Percentiles rank a stretch among this genome's conserved stretches.
These are phyloP conservation scores for Epichloe baconii DNA, from an alignment of 2,329 filamentous ascomycete species.

Conservation along the genomic window DNA sequence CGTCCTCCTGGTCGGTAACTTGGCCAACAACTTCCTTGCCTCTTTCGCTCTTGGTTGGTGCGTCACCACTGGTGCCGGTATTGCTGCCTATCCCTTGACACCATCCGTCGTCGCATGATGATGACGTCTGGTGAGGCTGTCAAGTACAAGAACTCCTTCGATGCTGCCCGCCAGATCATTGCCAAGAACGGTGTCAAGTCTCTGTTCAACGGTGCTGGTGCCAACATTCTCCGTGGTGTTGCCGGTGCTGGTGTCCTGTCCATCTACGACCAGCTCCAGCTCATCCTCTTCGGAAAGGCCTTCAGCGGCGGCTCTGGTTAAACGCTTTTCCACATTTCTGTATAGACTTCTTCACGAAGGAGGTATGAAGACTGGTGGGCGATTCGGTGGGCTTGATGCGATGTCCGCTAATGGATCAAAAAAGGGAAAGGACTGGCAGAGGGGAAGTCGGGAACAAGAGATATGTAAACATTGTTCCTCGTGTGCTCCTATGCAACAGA, in stretches of 20 bases:
- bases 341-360: conserved; percentile 26
- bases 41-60: conserved; percentile 97
- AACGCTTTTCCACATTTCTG: conserved; percentile 25
- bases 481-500: conserved; percentile 25
- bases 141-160: conserved; percentile 97
- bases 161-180: conserved; percentile 92
- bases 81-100: conserved; percentile 99
- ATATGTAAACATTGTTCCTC: conserved; percentile 16
- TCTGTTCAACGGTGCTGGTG: conserved; percentile 99
- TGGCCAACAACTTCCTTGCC: conserved; percentile 98
- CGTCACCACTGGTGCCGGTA: conserved; percentile 99
- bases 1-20: conserved; percentile 77
- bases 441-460: conserved; percentile 28
- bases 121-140: conserved; percentile 97
- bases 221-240: conserved; percentile 99
- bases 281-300: conserved; percentile 99
- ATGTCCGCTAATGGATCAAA: conserved; percentile 26
- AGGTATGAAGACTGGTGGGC: conserved; percentile 18
- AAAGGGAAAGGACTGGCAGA: conserved; percentile 32
- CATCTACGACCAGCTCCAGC: conserved; percentile 99
- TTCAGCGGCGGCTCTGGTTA: conserved; percentile 60
- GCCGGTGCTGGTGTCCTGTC: conserved; percentile 99
- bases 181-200: conserved; percentile 96
- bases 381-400: conserved; percentile 24
- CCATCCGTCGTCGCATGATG: conserved; percentile 99